Percentiles rank a stretch among this genome's conserved stretches.
Conservation (phyloP, 106 monocot genomes). For the Chionographis japonica region DNA sequence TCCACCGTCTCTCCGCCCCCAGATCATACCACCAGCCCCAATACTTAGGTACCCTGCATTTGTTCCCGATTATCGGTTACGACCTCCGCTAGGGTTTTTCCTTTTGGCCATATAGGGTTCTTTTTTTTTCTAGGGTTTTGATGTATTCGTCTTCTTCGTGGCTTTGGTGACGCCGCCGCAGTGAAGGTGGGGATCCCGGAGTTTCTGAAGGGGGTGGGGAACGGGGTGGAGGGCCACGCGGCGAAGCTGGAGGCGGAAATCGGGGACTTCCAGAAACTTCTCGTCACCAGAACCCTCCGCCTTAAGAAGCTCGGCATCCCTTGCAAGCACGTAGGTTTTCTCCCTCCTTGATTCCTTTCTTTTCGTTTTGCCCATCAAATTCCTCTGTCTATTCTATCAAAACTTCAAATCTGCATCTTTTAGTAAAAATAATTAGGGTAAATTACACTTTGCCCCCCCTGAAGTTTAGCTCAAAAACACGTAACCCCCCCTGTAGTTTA, state of each 20-base stretch:
- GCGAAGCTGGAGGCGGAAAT: constrained; percentile 74
- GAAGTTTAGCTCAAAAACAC: too few relatives aligned
- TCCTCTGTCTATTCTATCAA: too few relatives aligned
- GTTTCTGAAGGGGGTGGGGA: constrained; percentile 65
- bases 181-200: constrained; percentile 82
- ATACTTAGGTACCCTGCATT: constrained; percentile 11
- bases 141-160: neutral
- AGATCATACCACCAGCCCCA: constrained; percentile 1
- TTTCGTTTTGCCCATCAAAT: too few relatives aligned
- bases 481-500: too few relatives aligned
- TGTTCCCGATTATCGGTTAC: too few relatives aligned
- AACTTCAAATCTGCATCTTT: too few relatives aligned
- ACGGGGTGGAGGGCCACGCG: constrained; percentile 67
- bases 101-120: neutral
- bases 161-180: neutral
- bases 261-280: constrained; percentile 68
- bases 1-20: neutral
- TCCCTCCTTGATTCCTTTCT: too few relatives aligned
- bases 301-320: constrained; percentile 85
- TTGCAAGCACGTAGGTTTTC: constrained; percentile 65
- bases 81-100: too few relatives aligned
- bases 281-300: constrained; percentile 68
- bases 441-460: too few relatives aligned
- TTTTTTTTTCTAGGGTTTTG: too few relatives aligned
- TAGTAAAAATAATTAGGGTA: too few relatives aligned